Evolutionary conservation across 148 eudicot species (phyloP), one percentile per base, ranked within the genome.

Genomic region (Vaccinium corymbosum): DNA sequence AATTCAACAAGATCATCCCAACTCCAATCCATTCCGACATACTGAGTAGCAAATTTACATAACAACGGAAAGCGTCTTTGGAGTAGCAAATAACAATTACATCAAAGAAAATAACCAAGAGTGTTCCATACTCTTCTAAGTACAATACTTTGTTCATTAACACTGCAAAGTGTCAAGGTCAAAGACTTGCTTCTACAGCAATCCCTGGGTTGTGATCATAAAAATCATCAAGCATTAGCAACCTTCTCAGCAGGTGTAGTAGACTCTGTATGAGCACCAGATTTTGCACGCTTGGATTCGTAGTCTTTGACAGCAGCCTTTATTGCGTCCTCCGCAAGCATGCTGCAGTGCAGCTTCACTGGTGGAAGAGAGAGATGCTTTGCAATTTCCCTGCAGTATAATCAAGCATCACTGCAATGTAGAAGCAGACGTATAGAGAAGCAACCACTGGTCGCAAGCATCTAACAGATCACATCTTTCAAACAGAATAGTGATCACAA

Each of bases 321-420:
- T 20, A 96, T 93, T n/a, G 98, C 99, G 86, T 96, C 99, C 90
- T 96, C 98, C 3, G 99, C 99, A 20, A 96, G 97, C 99, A 96
- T 96, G 88, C 98, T 96, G 91, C 99, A 96, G 86, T 94, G 99
- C 59, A 96, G 91, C 57, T 96, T 96, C 83, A 94, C 98, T 0
- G 98, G 98, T 62, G 98, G 98, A 52, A 96, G 98, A 66, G 97
- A 91, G 35, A 96, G 91, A 87, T 96, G 97, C 52, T 96, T 96
- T 75, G 99, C 98, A 66, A 96, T 96, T 83, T 96, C 99, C 90
- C 99, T 96, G 93, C 74, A 83, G 85, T 32, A 49, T 52, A 20
- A 83, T 46, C 6, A 35, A 27, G 32, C 42, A 27, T n/a, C n/a
- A 46, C 15, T 59, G 42, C 6, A 84, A 13, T 80, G 71, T 19